Base-by-base conservation (phyloP, 2,329 filamentous ascomycete genomes). In the Aureobasidium sp. region DNA sequence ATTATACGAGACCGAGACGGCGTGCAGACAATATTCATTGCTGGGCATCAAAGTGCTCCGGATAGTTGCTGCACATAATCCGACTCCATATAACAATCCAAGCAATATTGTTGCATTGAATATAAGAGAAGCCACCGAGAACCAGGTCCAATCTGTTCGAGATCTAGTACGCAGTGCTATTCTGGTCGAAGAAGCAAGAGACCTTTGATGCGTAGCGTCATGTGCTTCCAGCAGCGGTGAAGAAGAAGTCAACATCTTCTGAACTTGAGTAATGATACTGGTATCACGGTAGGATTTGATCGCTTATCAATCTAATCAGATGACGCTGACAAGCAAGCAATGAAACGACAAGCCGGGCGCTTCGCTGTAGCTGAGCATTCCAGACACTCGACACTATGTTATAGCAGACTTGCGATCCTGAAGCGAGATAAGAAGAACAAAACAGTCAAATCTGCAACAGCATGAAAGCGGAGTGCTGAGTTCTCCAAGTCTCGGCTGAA, bases 291-390 rank as follows among this genome's bases (percentile, higher is more conserved):
- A 12, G 12, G 9, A 5, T 12, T 26, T n/a, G 29, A 36, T 20
- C 3, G 20, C 41, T 58, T 58, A 58, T 58, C 55, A 58, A 58
- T 58, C 55, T 58, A 58, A 58, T 58, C 55, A 58, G 55, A 58
- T 58, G 42, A 48, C 37, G 53, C 53, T n/a, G 27, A 46, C 2
- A 26, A 12, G 34, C 37, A 5, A 32, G 5, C 12, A 1, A 15
- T 37, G 20, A 6, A 13, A 26, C n/a, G 4, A 29, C 5, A 34
- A 27, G 42, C 42, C 20, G 47, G 27, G 26, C 29, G n/a, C 17
- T 10, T 7, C 9, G 6, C 17, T 3, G 13, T 34, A 17, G 29
- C 23, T 23, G 20, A 37, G 10, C 32, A 37, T 26, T 6, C 3
- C n/a, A 51, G 48, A 51, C 3, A 32, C 10, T 26, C 8, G 3